phyloP scores from a whole-genome alignment of 805 yeast genomes.

The Yamadazyma insecticola region DNA sequence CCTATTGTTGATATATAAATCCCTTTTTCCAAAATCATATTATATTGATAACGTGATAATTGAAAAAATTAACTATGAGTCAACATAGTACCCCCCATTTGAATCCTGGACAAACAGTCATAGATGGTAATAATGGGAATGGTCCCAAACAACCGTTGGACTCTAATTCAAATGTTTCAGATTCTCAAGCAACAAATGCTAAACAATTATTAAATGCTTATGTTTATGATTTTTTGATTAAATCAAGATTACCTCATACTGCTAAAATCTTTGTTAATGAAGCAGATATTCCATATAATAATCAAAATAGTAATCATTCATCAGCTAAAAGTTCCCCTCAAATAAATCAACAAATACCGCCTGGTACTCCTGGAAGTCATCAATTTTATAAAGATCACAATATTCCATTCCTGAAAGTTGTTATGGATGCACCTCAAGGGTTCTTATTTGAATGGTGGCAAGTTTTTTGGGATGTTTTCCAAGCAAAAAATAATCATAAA shows the following conservation, averaged over 20 bases:
- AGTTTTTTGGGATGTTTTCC: conserved; percentile 90
- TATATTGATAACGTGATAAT: too few relatives aligned
- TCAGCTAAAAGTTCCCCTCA: conserved; percentile 15
- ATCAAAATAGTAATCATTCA: conserved; percentile 2
- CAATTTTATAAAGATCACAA: conserved; percentile 36
- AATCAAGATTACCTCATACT: conserved; percentile 65
- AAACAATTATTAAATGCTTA: conserved; percentile 72
- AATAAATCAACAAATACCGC: conserved; percentile 2
- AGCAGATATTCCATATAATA: conserved; percentile 54
- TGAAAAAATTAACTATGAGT: too few relatives aligned
- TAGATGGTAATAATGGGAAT: conserved; percentile 1
- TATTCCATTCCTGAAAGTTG: conserved; percentile 46
- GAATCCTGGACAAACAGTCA: conserved; percentile 2
- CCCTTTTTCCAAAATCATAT: too few relatives aligned
- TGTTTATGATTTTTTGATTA: conserved; percentile 78
- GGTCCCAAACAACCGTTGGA: too few relatives aligned
- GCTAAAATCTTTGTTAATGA: conserved; percentile 74
- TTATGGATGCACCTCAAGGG: conserved; percentile 83
- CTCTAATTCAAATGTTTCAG: conserved; percentile 14
- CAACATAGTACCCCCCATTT: conserved; percentile 34
- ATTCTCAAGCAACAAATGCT: conserved; percentile 46
- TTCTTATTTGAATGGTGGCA: conserved; percentile 95
- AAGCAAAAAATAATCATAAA: conserved; percentile 68
- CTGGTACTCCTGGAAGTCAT: conserved; percentile 3
- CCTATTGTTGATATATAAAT: too few relatives aligned